phyloP scores from a whole-genome alignment of 2,329 filamentous ascomycete species.

The Cladosporium sp. region DNA sequence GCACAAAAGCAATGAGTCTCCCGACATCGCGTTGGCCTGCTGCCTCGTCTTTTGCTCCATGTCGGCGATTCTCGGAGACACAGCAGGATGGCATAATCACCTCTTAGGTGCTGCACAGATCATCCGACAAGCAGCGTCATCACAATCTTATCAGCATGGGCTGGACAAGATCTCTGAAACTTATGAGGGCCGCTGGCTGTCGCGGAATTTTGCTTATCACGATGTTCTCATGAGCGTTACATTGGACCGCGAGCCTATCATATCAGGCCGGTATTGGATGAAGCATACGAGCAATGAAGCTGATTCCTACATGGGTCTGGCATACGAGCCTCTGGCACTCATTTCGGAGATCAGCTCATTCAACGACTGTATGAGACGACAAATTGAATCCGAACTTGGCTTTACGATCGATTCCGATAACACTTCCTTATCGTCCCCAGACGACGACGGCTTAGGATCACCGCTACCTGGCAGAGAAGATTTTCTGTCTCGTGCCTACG shows the following conservation, averaged over 20 bases:
- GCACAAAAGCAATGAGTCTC: not conserved
- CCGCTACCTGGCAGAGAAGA: not conserved
- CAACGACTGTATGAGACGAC: not conserved
- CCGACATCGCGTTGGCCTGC: constrained; percentile 1
- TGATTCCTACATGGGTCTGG: constrained; percentile 9
- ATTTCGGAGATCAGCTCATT: constrained; percentile 4
- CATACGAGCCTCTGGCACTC: not conserved
- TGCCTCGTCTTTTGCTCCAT: constrained; percentile 9
- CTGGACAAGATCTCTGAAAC: not conserved
- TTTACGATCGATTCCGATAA: not conserved
- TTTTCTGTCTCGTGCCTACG: not conserved
- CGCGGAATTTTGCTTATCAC: constrained; percentile 14
- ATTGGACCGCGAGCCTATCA: constrained; percentile 4
- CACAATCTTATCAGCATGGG: not conserved
- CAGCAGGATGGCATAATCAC: constrained; percentile 1
- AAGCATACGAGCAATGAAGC: not conserved
- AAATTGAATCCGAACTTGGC: not conserved
- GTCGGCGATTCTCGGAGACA: constrained; percentile 7
- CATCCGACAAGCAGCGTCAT: not conserved
- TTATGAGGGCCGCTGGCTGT: constrained; percentile 7
- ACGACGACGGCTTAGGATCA: not conserved
- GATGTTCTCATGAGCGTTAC: constrained; percentile 9
- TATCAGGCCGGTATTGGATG: constrained; percentile 3
- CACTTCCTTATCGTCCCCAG: not conserved
- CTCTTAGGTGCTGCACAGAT: constrained; percentile 2